Evolutionary conservation across 305 asterid genomes (phyloP), one percentile per base, ranked within the genome.

Genomic region (Withania somnifera): DNA sequence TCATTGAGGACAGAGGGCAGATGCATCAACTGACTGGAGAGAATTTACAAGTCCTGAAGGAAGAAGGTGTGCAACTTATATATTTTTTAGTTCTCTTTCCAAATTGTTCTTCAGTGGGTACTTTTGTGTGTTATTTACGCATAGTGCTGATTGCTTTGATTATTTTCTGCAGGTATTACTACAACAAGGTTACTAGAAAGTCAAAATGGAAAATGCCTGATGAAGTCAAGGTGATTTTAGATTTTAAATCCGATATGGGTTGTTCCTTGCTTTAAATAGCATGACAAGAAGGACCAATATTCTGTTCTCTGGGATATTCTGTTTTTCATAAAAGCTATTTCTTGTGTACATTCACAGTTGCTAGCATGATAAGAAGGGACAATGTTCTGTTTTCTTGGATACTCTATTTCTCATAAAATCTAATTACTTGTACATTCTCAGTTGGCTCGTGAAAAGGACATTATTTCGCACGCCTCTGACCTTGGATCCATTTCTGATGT

Each of bases 21-120:
- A 97, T 91, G 94, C 98, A 73, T 75, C 97, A 42, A 97, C 99
- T 45, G 97, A 91, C 91, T 97, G 99, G 99, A 91, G 90, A 87
- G 99, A 97, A 87, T 56, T 84, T 86, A 90, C 87, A 75, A 83
- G 90, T 78, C 89, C 95, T 51, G 97, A 88, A 14, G 98, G 99
- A 77, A 89, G 87, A 85, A 97, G 92, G 99, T 97, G 78, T 34
- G 89, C 84, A 77, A 77, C 79, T 47, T 24, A 20, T 47, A 50
- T 28, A 11, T 63, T 63, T 66, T 81, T 34, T 28, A 11, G 26
- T 47, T 64, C 77, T 63, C 40, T n/a, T 63, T 47, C 40, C 26
- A 32, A 22, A 78, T 20, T 50, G 34, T 81, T 81, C 53, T 53
- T 64, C 51, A 58, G 64, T 54, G 56, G 60, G 51, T 66, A 7